Evolutionary conservation across 2,329 filamentous ascomycete genomes (phyloP).

Genomic region (Neonectria sp.): DNA sequence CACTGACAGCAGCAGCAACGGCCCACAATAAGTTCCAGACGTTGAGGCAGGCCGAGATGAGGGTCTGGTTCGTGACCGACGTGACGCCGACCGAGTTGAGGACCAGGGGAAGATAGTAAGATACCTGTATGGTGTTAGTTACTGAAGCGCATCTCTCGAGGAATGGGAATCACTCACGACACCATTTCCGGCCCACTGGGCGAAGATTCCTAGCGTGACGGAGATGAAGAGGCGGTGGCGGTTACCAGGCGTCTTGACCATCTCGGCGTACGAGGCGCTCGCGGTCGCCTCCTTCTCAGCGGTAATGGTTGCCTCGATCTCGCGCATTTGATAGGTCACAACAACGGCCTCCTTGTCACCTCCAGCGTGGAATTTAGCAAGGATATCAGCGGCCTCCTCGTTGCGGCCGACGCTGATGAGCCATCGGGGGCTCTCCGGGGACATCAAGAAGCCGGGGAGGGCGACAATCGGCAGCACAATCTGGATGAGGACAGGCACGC

Average conservation of each 20-base stretch:
- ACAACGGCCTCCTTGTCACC: slow-evolving; percentile 55
- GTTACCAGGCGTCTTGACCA: slow-evolving; percentile 37
- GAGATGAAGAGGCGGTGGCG: slow-evolving; percentile 40
- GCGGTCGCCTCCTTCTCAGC: slow-evolving; percentile 43
- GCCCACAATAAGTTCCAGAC: slow-evolving; percentile 57
- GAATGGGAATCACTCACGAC: slow-evolving; percentile 45
- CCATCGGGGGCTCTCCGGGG: slow-evolving; percentile 53
- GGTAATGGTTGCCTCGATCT: slow-evolving; percentile 56
- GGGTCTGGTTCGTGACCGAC: slow-evolving; percentile 54
- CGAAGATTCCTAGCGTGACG: slow-evolving; percentile 48
- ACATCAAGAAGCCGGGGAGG: slow-evolving; percentile 50
- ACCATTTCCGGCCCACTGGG: slow-evolving; percentile 51
- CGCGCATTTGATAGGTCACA: slow-evolving; percentile 56
- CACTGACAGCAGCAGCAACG: slow-evolving; percentile 52
- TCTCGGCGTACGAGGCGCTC: slow-evolving; percentile 35
- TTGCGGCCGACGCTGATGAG: slow-evolving; percentile 50
- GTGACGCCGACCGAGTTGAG: slow-evolving; percentile 56
- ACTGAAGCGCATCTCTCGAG: not conserved
- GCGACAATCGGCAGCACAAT: slow-evolving; percentile 34
- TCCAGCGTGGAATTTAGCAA: slow-evolving; percentile 58
- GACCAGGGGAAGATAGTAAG: slow-evolving; percentile 57
- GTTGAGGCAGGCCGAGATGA: slow-evolving; percentile 59
- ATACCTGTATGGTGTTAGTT: not conserved
- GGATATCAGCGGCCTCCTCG: slow-evolving; percentile 53
- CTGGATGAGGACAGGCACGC: slow-evolving; percentile 44